phyloP scores from a whole-genome alignment of 169 alveolate genomes.

The Plasmodium gonderi region DNA sequence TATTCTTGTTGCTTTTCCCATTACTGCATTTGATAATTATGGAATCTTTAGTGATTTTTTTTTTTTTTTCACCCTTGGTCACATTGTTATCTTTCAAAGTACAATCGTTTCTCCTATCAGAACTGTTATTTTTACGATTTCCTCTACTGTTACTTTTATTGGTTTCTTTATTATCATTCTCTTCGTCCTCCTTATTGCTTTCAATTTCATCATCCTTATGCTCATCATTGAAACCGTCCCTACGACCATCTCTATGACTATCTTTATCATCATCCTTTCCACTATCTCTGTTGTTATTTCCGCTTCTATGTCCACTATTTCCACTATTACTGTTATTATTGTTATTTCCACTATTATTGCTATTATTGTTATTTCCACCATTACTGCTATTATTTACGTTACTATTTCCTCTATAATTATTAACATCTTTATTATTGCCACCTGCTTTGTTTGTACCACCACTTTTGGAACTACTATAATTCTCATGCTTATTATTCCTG shows the following conservation, averaged over 20 bases:
- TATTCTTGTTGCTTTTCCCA: neutral
- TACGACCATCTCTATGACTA: neutral
- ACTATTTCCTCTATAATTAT: neutral
- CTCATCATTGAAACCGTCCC: neutral
- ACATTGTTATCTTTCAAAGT: neutral
- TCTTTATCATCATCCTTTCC: neutral
- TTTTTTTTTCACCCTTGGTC: neutral
- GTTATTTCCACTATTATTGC: conserved; percentile 1
- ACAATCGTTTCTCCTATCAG: neutral
- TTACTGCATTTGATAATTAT: neutral
- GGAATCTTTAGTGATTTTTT: neutral
- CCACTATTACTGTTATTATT: neutral
- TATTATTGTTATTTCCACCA: neutral
- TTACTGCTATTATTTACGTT: neutral
- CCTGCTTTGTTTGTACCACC: conserved; percentile 1
- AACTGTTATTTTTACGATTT: neutral
- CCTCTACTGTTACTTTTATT: conserved; percentile 1
- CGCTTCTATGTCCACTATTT: neutral
- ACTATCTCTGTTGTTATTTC: neutral
- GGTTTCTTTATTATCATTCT: neutral
- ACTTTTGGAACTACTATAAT: neutral
- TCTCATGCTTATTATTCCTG: neutral
- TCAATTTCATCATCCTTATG: conserved; percentile 6
- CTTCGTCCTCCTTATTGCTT: neutral
- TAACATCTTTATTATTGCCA: neutral